Evolutionary conservation across 768 basidiomycete genomes (phyloP).

Genomic region (Trametes elegans): DNA sequence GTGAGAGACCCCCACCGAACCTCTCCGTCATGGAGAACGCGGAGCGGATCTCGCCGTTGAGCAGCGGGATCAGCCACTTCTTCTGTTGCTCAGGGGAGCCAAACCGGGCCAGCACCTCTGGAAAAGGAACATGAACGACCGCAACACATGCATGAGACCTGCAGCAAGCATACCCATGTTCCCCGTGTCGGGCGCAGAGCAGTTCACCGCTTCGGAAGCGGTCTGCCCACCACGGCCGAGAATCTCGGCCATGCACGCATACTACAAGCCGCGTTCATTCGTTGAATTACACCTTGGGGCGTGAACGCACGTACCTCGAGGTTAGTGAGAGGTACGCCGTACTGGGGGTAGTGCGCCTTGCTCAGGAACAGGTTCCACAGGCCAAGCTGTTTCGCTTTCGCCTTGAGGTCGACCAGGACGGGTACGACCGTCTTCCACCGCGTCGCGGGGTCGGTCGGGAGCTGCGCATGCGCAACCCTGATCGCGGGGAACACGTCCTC

Average conservation of each 20-base stretch:
- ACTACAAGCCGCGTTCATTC: constrained; percentile 43
- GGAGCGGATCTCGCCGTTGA: constrained; percentile 91
- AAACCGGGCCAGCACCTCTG: constrained; percentile 96
- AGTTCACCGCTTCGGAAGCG: constrained; percentile 87
- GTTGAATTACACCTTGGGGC: background rate
- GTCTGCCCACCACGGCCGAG: constrained; percentile 81
- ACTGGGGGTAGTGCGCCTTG: constrained; percentile 88
- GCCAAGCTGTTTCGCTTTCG: constrained; percentile 81
- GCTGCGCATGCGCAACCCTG: constrained; percentile 73
- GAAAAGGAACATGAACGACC: background rate
- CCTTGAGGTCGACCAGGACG: constrained; percentile 81
- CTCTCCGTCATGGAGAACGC: constrained; percentile 98
- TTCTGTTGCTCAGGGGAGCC: constrained; percentile 89
- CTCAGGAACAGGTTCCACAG: constrained; percentile 98
- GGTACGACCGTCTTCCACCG: constrained; percentile 87
- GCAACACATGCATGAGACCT: background rate
- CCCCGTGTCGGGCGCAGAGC: constrained; percentile 95
- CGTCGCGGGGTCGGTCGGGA: constrained; percentile 68
- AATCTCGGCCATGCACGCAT: constrained; percentile 96
- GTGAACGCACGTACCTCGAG: constrained; percentile 65
- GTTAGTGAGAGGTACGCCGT: constrained; percentile 88
- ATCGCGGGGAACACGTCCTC: constrained; percentile 85
- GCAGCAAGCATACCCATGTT: constrained; percentile 77
- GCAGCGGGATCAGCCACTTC: constrained; percentile 83
- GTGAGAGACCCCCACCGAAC: constrained; percentile 51